Base-by-base conservation (phyloP, 2,329 filamentous ascomycete genomes). In the Diaporthe humulicola region DNA sequence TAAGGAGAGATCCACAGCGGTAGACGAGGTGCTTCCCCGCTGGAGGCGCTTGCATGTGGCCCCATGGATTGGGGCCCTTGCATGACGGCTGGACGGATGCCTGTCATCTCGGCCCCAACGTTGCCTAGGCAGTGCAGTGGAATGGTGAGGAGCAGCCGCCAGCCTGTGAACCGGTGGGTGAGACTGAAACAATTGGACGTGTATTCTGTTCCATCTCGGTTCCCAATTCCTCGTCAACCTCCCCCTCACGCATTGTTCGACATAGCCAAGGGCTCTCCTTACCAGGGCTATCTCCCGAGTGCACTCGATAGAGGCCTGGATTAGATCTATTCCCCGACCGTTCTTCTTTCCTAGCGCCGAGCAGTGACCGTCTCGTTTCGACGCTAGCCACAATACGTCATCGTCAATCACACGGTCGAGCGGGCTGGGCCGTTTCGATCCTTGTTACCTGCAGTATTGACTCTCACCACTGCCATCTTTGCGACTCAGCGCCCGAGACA, bases 161-260 rank as follows among this genome's bases (percentile, higher is more conserved):
- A 69, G 64, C 64, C 64, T n/a, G 64, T 69, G 48, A 14, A 48
- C 33, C 64, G 17, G 33, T 69, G 64, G 64, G 64, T 54, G 64
- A 69, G 64, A 69, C 64, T 69, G 64, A 69, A 69, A 69, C 64
- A 69, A 67, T 38, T 40, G 48, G 64, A 69, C 64, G 64, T 69
- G 45, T 69, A 54, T 28, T 52, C 25, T 22, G 64, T 69, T 54
- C 64, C 64, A 15, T 54, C 64, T 69, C 64, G 64, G 33, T 28
- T 67, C 3, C 64, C 64, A 67, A 22, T 54, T 69, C 48, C 48
- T 69, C 60, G 64, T 69, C 64, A 25, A 52, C 48, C 33, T 54
- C n/a, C 45, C 42, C 50, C 45, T 50, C 22, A n/a, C 64, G 5
- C 33, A 52, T 54, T 45, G 38, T 52, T 69, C 48, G 64, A 12